Evolutionary conservation across 108 stramenopile species (phyloP).

Genomic region (Chaetoceros tenuissimus): DNA sequence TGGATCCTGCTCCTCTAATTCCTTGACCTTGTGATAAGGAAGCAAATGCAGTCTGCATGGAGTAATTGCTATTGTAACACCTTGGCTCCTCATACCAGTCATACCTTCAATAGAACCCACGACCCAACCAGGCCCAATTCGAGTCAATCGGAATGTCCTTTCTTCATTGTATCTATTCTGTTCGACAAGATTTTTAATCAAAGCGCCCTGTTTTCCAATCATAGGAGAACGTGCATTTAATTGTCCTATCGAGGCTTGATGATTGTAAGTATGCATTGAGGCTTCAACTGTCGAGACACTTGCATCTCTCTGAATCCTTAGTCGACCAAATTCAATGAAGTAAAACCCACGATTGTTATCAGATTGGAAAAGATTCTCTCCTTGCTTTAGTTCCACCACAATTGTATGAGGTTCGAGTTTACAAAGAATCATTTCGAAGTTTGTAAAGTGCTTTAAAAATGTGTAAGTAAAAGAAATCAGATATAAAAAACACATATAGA

Average conservation of each 20-base stretch:
- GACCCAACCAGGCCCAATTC: constrained; percentile 65
- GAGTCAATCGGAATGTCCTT: constrained; percentile 53
- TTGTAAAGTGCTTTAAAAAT: constrained; percentile 21
- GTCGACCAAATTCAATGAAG: constrained; percentile 54
- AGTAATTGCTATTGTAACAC: constrained; percentile 30
- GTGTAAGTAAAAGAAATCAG: constrained; percentile 3
- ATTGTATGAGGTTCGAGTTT: constrained; percentile 37
- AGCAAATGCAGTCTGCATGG: constrained; percentile 52
- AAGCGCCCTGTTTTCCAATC: constrained; percentile 10
- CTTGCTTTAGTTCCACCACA: constrained; percentile 32
- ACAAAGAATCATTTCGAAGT: constrained; percentile 20
- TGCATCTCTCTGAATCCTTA: constrained; percentile 18
- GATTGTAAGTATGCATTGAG: neutral
- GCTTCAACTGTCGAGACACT: neutral
- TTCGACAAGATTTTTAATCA: constrained; percentile 17
- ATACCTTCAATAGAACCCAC: constrained; percentile 27
- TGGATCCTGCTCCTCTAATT: constrained; percentile 42
- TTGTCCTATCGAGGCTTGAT: constrained; percentile 17
- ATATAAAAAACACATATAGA: constrained; percentile 1
- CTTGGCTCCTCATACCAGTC: constrained; percentile 14
- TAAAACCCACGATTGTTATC: constrained; percentile 43
- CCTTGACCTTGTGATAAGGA: constrained; percentile 34
- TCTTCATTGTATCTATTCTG: constrained; percentile 11
- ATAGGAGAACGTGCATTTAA: constrained; percentile 25
- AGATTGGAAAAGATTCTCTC: constrained; percentile 26